Conservation (phyloP, 2,329 filamentous ascomycete genomes). For the Myriosclerotinia curreyana region DNA sequence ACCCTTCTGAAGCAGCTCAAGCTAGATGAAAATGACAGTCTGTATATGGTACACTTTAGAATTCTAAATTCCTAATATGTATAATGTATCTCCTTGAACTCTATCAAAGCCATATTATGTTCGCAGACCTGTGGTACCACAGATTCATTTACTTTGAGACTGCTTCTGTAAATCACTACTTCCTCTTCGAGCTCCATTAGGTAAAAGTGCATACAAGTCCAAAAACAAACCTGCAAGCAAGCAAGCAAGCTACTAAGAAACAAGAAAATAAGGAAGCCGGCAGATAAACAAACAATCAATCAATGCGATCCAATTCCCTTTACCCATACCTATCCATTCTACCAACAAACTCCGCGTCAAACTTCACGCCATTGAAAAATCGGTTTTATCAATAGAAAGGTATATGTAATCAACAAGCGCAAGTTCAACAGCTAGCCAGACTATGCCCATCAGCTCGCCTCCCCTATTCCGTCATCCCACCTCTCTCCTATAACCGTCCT, state of each 20-base stretch:
- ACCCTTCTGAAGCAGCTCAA: background rate
- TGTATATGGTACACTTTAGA: background rate
- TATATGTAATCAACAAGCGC: background rate
- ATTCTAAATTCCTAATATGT: rapidly evolving
- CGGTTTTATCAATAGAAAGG: background rate
- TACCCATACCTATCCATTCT: background rate
- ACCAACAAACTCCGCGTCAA: background rate
- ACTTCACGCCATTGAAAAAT: background rate
- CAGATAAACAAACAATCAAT: background rate
- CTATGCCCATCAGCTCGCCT: too few species aligned
- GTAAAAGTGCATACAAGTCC: background rate
- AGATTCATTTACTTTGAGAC: background rate
- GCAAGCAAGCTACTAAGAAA: background rate
- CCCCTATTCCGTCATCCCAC: background rate
- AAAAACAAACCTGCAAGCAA: background rate
- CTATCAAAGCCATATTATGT: background rate
- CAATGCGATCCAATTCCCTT: background rate
- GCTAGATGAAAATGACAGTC: background rate
- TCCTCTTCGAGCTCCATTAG: background rate
- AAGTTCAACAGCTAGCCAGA: background rate
- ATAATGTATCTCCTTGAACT: too few species aligned
- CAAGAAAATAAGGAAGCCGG: background rate
- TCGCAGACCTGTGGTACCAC: too few species aligned
- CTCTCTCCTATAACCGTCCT: background rate
- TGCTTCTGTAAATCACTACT: background rate